Evolutionary conservation across 345 rosid genomes (phyloP), one percentile per base, ranked within the genome.

Genomic region (Corymbia maculata): DNA sequence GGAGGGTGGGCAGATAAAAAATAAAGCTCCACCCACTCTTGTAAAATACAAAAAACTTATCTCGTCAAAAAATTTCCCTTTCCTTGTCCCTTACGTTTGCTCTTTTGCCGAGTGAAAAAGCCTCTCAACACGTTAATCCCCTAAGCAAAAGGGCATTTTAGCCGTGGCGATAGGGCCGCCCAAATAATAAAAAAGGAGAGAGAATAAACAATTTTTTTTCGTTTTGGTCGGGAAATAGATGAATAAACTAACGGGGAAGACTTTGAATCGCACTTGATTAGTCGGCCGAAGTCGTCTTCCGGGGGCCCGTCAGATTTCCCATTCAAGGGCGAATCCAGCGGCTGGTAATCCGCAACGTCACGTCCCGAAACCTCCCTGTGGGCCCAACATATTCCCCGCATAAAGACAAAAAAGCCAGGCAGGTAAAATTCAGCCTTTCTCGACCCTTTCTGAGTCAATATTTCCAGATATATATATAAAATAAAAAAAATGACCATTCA

Each of bases 281-380:
- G 59, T 8, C 26, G 26, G 9, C 24, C 24, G 9, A 7, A 21
- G 42, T 36, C 42, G 61, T 55, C 61, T 55, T 10, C 61, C 5
- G 11, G 61, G 52, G 61, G 26, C 26, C 61, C 61, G 22, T 26
- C 61, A 55, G 12, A 55, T 22, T 21, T 9, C 26, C 26, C 57
- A 3, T 1, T 2, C 0, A 1, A 17, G 7, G 22, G 7, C 4
- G 17, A 22, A 53, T 53, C 26, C 10, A 36, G 44, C 44, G 11
- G 10, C 3, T 1, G 9, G 44, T 14, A 17, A 30, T 15, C 44
- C 44, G 8, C 79, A 19, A 16, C 44, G 79, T 68, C 79, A 68
- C 22, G 45, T 32, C 45, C 22, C 75, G 19, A 13, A 2, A 15
- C 9, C 42, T 13, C 30, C 75, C 19, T 19, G 7, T 66, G 75